Evolutionary conservation across 2,329 filamentous ascomycete genomes (phyloP), one percentile per base, ranked within the genome.

Genomic region (Cladosporium colombiae): DNA sequence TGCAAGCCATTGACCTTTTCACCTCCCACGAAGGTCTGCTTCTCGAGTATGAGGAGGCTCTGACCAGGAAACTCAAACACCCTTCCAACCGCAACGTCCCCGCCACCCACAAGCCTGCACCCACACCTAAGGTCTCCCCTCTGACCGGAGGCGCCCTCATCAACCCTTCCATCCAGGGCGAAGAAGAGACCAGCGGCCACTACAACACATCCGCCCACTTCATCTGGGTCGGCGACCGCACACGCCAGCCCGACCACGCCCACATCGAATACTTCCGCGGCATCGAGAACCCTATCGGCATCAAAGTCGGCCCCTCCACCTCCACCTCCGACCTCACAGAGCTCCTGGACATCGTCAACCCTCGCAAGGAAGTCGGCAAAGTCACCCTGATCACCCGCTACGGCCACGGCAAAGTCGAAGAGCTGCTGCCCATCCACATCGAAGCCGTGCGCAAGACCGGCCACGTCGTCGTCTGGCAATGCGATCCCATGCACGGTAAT

Each of bases 211-310:
- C 92, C 5, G 92, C 92, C 0, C 95, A 99, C 77, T 98, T 99
- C 82, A 86, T 99, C 77, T 99, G 95, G 95, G 96, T 99, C 73
- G 95, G 95, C 64, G 95, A 99, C 79, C 91, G 95, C 70, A 99
- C 95, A 1, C 88, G 95, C 56, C 94, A 98, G 79, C 87, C 97
- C 55, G 91, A 95, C 75, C 92, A 94, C 72, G 94, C 91, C 0
- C 95, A 99, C 78, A 91, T 99, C 68, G 95, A 99, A 80, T 99
- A 96, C 84, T 96, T 98, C 85, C 90, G 95, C 55, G 95, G 95
- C 66, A 90, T 99, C 70, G 90, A 92, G 73, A 99, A 99, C 81
- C 95, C 95, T 0, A 92, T 99, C 72, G 95, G 95, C 68, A 89
- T 99, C 79, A 99, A 99, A 79, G 91, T 99, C 66, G 95, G 95